Conservation (phyloP, 2,329 filamentous ascomycete genomes). For the Colletotrichum coccodes region DNA sequence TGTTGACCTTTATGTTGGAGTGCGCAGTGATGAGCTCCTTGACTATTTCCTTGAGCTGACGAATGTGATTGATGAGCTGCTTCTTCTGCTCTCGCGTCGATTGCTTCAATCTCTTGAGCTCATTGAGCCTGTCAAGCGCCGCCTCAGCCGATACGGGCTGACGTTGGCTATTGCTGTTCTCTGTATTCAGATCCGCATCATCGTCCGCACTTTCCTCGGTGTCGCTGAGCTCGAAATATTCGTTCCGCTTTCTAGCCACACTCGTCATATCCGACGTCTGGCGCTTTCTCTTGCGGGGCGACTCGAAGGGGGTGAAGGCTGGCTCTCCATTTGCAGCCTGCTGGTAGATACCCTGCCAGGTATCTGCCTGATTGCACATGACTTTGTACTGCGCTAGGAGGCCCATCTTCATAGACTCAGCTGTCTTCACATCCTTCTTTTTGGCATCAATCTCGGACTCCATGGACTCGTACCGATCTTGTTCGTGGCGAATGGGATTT, state of each 20-base stretch:
- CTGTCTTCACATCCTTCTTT: background rate
- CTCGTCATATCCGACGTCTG: too few relatives aligned
- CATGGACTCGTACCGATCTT: background rate
- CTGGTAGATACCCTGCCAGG: background rate
- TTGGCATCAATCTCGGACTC: background rate
- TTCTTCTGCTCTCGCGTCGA: background rate
- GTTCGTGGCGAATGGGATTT: background rate
- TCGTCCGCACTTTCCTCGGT: background rate
- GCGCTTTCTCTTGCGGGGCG: conserved; percentile 15
- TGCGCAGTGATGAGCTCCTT: background rate
- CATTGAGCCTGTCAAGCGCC: background rate
- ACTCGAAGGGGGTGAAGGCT: background rate
- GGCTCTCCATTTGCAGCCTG: background rate
- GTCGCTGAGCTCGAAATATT: background rate
- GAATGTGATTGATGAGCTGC: background rate
- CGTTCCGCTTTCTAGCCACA: conserved; percentile 23
- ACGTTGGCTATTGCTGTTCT: background rate
- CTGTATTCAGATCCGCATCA: background rate
- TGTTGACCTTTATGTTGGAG: background rate
- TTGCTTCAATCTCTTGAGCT: conserved; percentile 18
- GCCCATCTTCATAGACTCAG: background rate
- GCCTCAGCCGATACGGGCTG: background rate
- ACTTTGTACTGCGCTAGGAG: background rate
- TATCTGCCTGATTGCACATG: background rate
- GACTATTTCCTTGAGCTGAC: background rate